Percentiles rank a stretch among this genome's conserved stretches.
phyloP scores from a whole-genome alignment of 1,139 yeast species.

The Maudiozyma humilis region DNA sequence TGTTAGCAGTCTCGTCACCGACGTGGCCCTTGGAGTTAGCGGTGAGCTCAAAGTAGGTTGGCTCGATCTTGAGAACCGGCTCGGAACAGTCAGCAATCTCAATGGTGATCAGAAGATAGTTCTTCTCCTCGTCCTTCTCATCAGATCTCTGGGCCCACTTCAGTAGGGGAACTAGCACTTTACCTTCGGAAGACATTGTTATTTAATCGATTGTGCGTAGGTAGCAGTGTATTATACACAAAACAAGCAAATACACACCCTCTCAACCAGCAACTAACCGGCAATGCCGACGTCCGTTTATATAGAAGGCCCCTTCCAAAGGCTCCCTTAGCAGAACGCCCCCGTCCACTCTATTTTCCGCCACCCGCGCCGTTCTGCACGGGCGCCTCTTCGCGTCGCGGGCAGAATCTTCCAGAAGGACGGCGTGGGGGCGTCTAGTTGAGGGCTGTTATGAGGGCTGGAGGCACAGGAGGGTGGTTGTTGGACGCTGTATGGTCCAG shows the following conservation, averaged over 20 bases:
- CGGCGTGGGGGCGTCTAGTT: too few species aligned
- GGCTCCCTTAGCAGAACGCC: neutral
- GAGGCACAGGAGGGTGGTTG: too few species aligned
- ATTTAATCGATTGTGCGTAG: neutral
- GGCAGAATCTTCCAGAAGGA: slow-evolving; percentile 3
- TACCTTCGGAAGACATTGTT: slow-evolving; percentile 6
- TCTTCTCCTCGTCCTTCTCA: slow-evolving; percentile 60
- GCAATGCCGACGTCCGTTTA: neutral
- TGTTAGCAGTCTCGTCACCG: slow-evolving; percentile 36
- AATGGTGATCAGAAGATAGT: slow-evolving; percentile 67
- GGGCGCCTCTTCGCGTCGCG: neutral
- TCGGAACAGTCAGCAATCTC: slow-evolving; percentile 62
- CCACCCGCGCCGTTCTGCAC: neutral
- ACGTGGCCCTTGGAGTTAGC: slow-evolving; percentile 41
- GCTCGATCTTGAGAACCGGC: slow-evolving; percentile 54
- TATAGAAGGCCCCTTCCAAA: too few species aligned
- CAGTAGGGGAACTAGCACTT: slow-evolving; percentile 38
- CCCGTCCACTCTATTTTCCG: neutral
- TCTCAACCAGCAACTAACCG: too few species aligned
- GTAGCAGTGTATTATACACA: too few species aligned
- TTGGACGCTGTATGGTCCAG: too few species aligned
- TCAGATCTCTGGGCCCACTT: slow-evolving; percentile 96
- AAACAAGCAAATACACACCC: too few species aligned
- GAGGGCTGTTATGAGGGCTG: too few species aligned
- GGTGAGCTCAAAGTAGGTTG: slow-evolving; percentile 48